Conservation (phyloP, 306 rosid genomes). For the Vigna reflexopilosa region DNA sequence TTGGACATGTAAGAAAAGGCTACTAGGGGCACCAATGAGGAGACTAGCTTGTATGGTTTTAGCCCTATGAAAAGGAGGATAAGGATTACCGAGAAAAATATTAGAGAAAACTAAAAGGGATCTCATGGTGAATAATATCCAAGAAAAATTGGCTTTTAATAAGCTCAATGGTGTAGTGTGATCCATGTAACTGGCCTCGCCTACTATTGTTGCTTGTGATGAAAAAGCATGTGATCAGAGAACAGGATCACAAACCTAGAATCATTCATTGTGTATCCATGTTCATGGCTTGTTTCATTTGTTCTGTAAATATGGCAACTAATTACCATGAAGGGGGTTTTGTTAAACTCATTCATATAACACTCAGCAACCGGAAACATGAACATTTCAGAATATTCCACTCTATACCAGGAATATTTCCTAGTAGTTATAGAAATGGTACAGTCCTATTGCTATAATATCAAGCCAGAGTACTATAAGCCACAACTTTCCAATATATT, state of each 20-base stretch:
- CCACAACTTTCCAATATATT: slow-evolving; percentile 4
- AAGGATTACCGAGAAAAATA: background rate
- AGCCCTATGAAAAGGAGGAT: background rate
- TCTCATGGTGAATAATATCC: background rate
- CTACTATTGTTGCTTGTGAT: background rate
- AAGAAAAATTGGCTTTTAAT: background rate
- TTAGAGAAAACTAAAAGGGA: background rate
- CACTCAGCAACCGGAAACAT: slow-evolving; percentile 5
- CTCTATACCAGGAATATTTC: slow-evolving; percentile 18
- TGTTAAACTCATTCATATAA: background rate
- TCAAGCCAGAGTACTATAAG: background rate
- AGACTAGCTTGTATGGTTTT: background rate
- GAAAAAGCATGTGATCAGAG: background rate
- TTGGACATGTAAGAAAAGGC: background rate
- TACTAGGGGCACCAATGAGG: background rate
- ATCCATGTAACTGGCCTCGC: background rate
- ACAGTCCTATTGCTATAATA: slow-evolving; percentile 2
- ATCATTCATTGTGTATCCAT: background rate
- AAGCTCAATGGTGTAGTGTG: background rate
- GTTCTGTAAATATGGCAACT: background rate
- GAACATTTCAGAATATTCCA: slow-evolving; percentile 31
- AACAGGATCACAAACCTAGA: background rate
- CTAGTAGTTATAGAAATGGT: background rate
- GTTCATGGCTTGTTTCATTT: too few species aligned
- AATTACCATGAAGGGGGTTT: slow-evolving; percentile 10